phyloP scores from a whole-genome alignment of 768 basidiomycete genomes.

The Lactifluus piperatus region DNA sequence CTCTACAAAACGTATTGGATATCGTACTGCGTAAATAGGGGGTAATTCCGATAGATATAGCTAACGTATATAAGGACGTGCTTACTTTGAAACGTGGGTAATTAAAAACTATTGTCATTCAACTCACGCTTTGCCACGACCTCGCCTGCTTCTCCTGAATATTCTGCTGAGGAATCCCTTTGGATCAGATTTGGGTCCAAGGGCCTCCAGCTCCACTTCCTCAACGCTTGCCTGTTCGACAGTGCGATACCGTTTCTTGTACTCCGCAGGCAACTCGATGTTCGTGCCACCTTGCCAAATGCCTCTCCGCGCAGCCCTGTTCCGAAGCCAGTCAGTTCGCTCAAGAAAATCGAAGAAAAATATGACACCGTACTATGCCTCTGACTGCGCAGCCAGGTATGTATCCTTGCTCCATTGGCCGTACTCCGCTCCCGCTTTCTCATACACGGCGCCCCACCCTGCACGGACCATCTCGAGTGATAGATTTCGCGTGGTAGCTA shows the following conservation, averaged over 20 bases:
- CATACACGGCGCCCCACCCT: slow-evolving; percentile 71
- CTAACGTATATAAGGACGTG: neutral
- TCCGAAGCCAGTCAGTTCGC: neutral
- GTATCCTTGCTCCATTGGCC: slow-evolving; percentile 57
- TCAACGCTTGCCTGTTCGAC: neutral
- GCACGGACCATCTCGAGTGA: slow-evolving; percentile 70
- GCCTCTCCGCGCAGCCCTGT: slow-evolving; percentile 27
- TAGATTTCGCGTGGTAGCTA: slow-evolving; percentile 29
- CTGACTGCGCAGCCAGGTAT: slow-evolving; percentile 51
- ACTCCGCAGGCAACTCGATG: slow-evolving; percentile 36
- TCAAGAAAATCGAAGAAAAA: neutral
- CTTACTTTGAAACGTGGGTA: neutral
- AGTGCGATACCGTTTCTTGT: slow-evolving; percentile 31
- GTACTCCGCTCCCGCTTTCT: slow-evolving; percentile 72
- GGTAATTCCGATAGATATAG: neutral
- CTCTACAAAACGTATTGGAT: neutral
- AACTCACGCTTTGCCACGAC: neutral
- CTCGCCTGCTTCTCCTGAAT: neutral
- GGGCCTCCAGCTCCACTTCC: neutral
- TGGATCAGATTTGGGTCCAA: neutral
- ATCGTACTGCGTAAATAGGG: neutral
- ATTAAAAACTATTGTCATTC: neutral
- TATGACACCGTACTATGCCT: slow-evolving; percentile 64
- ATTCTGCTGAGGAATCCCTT: neutral
- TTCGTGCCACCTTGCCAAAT: slow-evolving; percentile 31